Base-by-base conservation (phyloP, 805 yeast genomes). In the Kazachstania viticola region DNA sequence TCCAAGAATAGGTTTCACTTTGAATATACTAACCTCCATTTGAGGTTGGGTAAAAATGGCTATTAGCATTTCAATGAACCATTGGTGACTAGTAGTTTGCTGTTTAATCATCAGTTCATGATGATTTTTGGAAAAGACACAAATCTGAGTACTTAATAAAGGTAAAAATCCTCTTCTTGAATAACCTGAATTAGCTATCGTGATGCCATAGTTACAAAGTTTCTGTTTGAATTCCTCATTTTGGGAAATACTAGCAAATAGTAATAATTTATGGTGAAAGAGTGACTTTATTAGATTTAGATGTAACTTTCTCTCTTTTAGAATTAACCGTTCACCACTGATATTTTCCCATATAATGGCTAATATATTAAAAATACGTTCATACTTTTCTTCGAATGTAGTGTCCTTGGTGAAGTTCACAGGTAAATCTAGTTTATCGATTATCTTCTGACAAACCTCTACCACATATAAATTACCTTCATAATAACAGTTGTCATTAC, bases 131-230 rank as follows among this genome's bases (percentile, higher is more conserved):
- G 14, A 9, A 41, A 62, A 75, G 4, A 49, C 42, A 5, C 65
- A 59, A 3, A 84, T 41, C 5, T 60, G 48, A 17, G 51, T 51
- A 8, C 79, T 62, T 9, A 85, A 48, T 1, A 64, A 44, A 0
- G 94, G 87, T 16, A 83, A 54, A 6, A 85, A 56, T 3, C 79
- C 65, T 41, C 93, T 71, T 52, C 94, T 68, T 0, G 81, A 75
- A 33, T 49, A 63, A 0, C 82, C 58, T 28, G 68, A 64, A 1
- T 46, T 41, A 18, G 76, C 57, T 2, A 77, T 61, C 1, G 70
- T 64, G 11, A 41, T 29, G 2, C 71, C 62, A 32, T 61, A 14
- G 34, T 39, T 17, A 23, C 30, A 14, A 37, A 46, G 0, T 37
- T 24, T 30, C 5, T 28, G 7, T 4, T 30, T 17, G 6, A 5